These are phyloP conservation scores for Acorus gramineus DNA, from an alignment of 106 monocot species.

Conservation along the genomic window DNA sequence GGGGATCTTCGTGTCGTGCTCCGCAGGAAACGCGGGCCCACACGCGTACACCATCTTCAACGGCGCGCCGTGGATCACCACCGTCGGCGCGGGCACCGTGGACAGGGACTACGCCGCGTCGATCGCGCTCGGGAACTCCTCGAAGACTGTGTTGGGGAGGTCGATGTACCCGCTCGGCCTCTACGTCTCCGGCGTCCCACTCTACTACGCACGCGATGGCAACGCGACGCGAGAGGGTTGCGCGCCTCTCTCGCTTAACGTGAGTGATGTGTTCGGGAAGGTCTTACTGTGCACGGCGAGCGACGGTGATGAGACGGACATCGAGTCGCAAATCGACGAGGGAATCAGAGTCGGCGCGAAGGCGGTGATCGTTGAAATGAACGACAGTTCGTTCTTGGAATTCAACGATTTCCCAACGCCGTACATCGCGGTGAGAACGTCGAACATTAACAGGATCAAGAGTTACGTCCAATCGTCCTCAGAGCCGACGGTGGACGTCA, in stretches of 20 bases:
- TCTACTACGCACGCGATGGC: conserved; percentile 8
- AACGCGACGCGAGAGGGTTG: conserved; percentile 13
- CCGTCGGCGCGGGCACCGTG: too few relatives aligned
- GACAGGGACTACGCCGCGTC: conserved; percentile 10
- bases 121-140: conserved; percentile 12
- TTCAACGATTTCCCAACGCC: conserved; percentile 4
- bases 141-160: neutral
- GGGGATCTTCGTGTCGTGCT: conserved; percentile 42
- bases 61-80: too few relatives aligned
- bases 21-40: conserved; percentile 17
- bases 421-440: conserved; percentile 1
- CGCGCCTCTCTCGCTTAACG: conserved; percentile 2
- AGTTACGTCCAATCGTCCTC: neutral
- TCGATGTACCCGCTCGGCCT: conserved; percentile 16
- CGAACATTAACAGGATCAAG: conserved; percentile 8
- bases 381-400: neutral
- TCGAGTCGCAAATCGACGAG: conserved; percentile 1
- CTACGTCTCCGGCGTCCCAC: conserved; percentile 1
- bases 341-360: conserved; percentile 1
- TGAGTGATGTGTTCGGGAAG: conserved; percentile 17
- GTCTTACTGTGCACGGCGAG: conserved; percentile 15
- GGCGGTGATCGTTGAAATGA: conserved; percentile 11
- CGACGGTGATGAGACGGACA: neutral
- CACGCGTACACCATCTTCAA: too few relatives aligned
- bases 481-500: conserved; percentile 3